phyloP scores from a whole-genome alignment of 1,139 yeast species.

The Hyphopichia fennica region DNA sequence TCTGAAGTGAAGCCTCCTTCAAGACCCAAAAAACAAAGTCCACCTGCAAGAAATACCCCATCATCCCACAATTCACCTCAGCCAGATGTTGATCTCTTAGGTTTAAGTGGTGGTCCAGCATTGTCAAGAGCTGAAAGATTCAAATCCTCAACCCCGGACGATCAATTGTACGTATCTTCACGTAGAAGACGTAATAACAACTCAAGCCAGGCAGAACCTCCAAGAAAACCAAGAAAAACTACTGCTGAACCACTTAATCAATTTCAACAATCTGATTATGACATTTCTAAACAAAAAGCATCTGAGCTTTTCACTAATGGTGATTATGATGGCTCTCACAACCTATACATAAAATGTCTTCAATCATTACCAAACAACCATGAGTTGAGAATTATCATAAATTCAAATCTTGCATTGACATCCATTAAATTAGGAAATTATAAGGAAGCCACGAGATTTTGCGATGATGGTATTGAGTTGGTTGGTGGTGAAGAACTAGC shows the following conservation, averaged over 20 bases:
- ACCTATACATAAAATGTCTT: conserved; percentile 61
- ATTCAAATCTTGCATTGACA: conserved; percentile 76
- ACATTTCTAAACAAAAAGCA: conserved; percentile 61
- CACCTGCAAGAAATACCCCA: background rate
- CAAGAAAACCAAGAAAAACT: background rate
- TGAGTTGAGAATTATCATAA: conserved; percentile 63
- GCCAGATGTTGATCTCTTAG: conserved; percentile 26
- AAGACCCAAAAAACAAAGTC: background rate
- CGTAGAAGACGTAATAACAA: conserved; percentile 11
- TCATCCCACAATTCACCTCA: background rate
- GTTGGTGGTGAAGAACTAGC: conserved; percentile 46
- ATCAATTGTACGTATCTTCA: conserved; percentile 17
- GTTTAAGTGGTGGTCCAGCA: conserved; percentile 9
- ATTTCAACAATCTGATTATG: conserved; percentile 51
- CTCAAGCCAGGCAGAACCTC: background rate
- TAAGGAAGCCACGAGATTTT: conserved; percentile 54
- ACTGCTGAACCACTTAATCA: conserved; percentile 31
- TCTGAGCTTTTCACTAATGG: conserved; percentile 70
- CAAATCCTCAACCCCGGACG: conserved; percentile 11
- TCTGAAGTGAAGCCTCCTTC: background rate
- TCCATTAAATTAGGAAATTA: conserved; percentile 74
- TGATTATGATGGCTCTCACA: conserved; percentile 71
- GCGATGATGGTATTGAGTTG: conserved; percentile 57
- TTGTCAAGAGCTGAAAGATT: conserved; percentile 22
- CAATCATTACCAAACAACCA: conserved; percentile 64